These are phyloP conservation scores for Blastobotrys chiropterorum DNA, from an alignment of 805 yeast genomes.

Conservation along the genomic window DNA sequence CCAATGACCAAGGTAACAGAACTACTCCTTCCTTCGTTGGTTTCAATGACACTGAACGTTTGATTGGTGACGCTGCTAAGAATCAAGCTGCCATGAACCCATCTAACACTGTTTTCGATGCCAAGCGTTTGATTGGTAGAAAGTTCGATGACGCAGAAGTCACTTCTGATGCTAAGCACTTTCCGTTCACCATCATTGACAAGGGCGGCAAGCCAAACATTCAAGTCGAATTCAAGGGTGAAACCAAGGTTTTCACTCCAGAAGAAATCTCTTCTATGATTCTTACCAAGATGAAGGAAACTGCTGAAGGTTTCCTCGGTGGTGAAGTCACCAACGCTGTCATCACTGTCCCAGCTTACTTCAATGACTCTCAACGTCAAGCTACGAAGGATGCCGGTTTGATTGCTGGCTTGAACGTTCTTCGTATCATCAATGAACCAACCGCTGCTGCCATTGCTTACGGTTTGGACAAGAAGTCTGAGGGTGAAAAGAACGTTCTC, in stretches of 20 bases:
- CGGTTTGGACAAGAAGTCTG: constrained; percentile 69
- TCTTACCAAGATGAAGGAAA: constrained; percentile 85
- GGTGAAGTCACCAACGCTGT: constrained; percentile 82
- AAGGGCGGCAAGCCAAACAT: constrained; percentile 82
- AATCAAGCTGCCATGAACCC: constrained; percentile 98
- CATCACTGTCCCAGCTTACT: constrained; percentile 94
- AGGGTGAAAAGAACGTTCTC: constrained; percentile 79
- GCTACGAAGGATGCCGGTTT: constrained; percentile 97
- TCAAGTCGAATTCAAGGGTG: constrained; percentile 84
- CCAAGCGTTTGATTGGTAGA: constrained; percentile 90
- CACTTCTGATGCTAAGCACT: constrained; percentile 72
- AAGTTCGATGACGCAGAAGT: constrained; percentile 76
- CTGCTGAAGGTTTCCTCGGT: constrained; percentile 89
- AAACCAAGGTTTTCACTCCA: constrained; percentile 79
- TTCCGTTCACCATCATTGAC: constrained; percentile 77
- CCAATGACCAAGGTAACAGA: constrained; percentile 98
- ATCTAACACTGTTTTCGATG: constrained; percentile 86
- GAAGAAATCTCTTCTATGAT: constrained; percentile 95
- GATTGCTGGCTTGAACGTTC: constrained; percentile 91
- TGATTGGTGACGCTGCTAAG: constrained; percentile 97
- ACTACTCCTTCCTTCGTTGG: constrained; percentile 97
- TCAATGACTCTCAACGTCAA: constrained; percentile 97
- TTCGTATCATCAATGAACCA: constrained; percentile 94
- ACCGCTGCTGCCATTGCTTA: constrained; percentile 99
- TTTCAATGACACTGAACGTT: constrained; percentile 90